phyloP scores from a whole-genome alignment of 176 grass and related monocot species.

The Cenchrus fungigraminus region DNA sequence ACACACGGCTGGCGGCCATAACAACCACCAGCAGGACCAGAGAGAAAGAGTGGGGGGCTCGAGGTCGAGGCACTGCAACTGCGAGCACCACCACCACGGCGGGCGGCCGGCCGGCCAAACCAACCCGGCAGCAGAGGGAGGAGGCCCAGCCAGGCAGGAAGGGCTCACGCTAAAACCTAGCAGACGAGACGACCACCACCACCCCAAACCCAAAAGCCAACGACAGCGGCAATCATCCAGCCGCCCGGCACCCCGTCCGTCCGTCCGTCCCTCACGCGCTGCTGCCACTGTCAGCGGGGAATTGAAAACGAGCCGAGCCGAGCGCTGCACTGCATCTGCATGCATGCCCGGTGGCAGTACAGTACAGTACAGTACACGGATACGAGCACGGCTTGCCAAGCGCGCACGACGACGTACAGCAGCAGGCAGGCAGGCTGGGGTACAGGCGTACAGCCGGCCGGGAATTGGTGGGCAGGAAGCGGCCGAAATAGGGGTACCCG shows the following conservation, averaged over 20 bases:
- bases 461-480: conserved; percentile 12
- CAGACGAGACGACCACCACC: background rate
- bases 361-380: background rate
- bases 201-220: background rate
- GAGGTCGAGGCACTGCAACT: background rate
- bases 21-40: background rate
- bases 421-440: no score
- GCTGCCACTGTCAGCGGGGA: background rate
- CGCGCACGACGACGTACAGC: background rate
- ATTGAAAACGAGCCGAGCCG: conserved; percentile 25
- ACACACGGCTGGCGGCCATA: background rate
- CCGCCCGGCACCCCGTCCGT: background rate
- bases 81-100: background rate
- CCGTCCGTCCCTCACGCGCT: background rate
- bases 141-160: background rate
- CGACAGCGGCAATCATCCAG: conserved; percentile 30
- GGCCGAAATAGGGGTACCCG: conserved; percentile 27
- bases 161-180: conserved; percentile 4
- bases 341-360: conserved; percentile 1
- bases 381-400: conserved; percentile 34
- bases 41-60: no score
- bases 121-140: background rate
- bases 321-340: background rate
- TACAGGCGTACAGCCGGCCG: background rate
- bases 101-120: background rate